These are phyloP conservation scores for Mimosa bimucronata DNA, from an alignment of 306 rosid genomes.

Conservation along the genomic window DNA sequence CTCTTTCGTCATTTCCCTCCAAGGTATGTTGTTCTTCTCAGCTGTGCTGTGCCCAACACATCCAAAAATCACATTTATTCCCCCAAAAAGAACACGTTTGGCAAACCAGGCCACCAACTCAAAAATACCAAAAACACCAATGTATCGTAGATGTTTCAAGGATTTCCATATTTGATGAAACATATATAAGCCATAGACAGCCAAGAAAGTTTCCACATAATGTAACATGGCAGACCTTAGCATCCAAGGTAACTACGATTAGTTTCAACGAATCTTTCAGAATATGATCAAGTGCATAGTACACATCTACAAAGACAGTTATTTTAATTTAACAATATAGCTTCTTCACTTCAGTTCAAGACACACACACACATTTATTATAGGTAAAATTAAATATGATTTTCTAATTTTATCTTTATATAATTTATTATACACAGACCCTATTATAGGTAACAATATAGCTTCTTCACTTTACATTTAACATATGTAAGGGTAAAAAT, in stretches of 20 bases:
- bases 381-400: too few relatives aligned
- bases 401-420: too few relatives aligned
- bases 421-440: too few relatives aligned
- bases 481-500: too few relatives aligned
- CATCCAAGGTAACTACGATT: neutral
- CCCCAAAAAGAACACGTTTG: constrained; percentile 1
- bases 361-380: too few relatives aligned
- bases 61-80: constrained; percentile 20
- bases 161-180: neutral
- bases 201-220: neutral
- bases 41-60: constrained; percentile 60
- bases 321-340: neutral
- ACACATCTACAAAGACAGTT: neutral
- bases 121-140: neutral
- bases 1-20: constrained; percentile 60
- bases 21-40: constrained; percentile 71
- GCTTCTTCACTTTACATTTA: too few relatives aligned
- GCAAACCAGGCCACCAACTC: neutral
- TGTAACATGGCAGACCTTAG: neutral
- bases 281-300: neutral
- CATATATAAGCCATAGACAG: neutral
- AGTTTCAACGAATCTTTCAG: constrained; percentile 1
- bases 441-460: too few relatives aligned
- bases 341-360: neutral
- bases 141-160: neutral